Evolutionary conservation across 2,329 filamentous ascomycete genomes (phyloP).

Genomic region (Chalaropsis thielavioides): DNA sequence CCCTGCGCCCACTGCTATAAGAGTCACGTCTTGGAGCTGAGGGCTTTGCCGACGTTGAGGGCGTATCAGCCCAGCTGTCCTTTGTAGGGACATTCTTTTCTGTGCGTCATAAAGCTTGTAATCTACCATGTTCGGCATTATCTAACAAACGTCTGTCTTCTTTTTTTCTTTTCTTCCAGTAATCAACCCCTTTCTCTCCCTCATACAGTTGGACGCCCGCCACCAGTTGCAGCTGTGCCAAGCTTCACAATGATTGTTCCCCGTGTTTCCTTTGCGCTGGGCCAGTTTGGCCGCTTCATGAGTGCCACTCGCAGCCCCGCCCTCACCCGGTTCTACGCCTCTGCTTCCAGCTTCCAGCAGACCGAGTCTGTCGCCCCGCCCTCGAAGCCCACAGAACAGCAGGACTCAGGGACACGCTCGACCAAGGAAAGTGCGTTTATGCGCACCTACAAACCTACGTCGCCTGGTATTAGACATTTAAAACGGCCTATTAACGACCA

Average conservation of each 20-base stretch:
- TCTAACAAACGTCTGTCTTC: conserved; percentile 3
- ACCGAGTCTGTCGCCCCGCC: not conserved
- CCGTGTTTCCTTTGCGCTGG: conserved; percentile 14
- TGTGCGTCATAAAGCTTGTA: conserved; percentile 13
- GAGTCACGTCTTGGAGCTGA: not conserved
- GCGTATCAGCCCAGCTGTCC: conserved; percentile 11
- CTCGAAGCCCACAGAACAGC: not conserved
- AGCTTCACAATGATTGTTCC: conserved; percentile 15
- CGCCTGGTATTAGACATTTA: conserved; percentile 82
- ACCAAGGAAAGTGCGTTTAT: conserved; percentile 30
- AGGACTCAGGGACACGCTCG: not conserved
- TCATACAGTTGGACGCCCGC: not conserved
- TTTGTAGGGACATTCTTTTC: conserved; percentile 7
- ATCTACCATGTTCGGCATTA: conserved; percentile 10
- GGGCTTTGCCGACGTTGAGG: conserved; percentile 3
- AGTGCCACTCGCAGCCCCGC: conserved; percentile 12
- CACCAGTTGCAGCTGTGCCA: not conserved
- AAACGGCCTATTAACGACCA: conserved; percentile 90
- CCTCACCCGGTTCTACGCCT: conserved; percentile 11
- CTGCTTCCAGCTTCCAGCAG: not conserved
- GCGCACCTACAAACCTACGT: conserved; percentile 84
- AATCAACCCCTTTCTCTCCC: not conserved
- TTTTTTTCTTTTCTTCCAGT: not conserved
- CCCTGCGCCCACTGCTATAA: not conserved
- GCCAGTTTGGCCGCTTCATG: conserved; percentile 14